phyloP scores from a whole-genome alignment of 1,284 basidiomycete species.

The Ustilago hordei region DNA sequence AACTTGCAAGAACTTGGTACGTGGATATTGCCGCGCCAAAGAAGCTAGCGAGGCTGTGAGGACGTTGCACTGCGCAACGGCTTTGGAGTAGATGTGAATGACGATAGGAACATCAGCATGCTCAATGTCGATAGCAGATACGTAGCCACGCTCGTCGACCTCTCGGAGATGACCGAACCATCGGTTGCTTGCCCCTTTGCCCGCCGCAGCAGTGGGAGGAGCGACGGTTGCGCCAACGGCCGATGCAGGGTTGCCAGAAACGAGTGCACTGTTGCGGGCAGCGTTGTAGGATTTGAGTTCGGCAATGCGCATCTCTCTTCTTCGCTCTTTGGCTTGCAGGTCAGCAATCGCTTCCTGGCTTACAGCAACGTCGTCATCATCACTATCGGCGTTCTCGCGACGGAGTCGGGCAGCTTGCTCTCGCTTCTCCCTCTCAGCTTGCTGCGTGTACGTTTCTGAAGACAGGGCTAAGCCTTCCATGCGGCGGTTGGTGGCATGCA shows the following conservation, averaged over 20 bases:
- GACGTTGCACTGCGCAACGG: slow-evolving; percentile 50
- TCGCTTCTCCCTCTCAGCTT: slow-evolving; percentile 31
- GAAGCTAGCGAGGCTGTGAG: slow-evolving; percentile 50
- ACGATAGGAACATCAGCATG: slow-evolving; percentile 43
- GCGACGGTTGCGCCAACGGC: not conserved
- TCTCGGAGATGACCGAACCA: slow-evolving; percentile 63
- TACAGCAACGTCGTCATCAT: slow-evolving; percentile 26
- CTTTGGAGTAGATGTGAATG: slow-evolving; percentile 63
- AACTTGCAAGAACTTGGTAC: slow-evolving; percentile 61
- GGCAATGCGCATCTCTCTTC: slow-evolving; percentile 47
- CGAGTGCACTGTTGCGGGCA: slow-evolving; percentile 5
- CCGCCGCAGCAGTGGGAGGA: not conserved
- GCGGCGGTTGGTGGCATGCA: slow-evolving; percentile 36
- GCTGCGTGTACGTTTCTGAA: slow-evolving; percentile 48
- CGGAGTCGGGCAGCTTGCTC: slow-evolving; percentile 21
- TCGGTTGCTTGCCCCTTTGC: slow-evolving; percentile 11
- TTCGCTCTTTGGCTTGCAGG: slow-evolving; percentile 40
- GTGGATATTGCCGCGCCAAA: slow-evolving; percentile 53
- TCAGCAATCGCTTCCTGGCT: slow-evolving; percentile 44
- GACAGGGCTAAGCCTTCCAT: slow-evolving; percentile 45
- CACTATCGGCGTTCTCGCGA: slow-evolving; percentile 17
- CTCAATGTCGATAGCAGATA: slow-evolving; percentile 57
- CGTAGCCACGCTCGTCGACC: slow-evolving; percentile 59
- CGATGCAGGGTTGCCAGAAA: slow-evolving; percentile 10
- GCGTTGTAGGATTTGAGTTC: slow-evolving; percentile 39